Conservation (phyloP, 805 yeast genomes). For the Kodamaea restingae region DNA sequence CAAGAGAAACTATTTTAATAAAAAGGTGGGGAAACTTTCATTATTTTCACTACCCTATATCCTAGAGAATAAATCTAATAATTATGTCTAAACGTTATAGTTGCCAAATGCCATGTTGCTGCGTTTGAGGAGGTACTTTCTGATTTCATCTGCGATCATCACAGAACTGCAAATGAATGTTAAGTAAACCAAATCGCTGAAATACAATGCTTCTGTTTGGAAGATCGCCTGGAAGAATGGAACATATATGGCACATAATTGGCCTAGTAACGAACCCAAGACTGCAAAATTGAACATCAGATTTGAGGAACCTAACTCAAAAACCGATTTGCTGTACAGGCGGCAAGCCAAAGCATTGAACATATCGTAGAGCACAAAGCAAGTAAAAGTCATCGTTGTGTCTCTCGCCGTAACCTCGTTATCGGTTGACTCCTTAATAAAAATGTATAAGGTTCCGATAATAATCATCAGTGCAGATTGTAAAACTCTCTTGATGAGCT, state of each 20-base stretch:
- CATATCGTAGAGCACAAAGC: slow-evolving; percentile 94
- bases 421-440: slow-evolving; percentile 82
- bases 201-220: slow-evolving; percentile 86
- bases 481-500: slow-evolving; percentile 66
- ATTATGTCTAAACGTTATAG: slow-evolving; percentile 2
- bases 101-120: slow-evolving; percentile 4
- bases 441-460: slow-evolving; percentile 82
- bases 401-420: slow-evolving; percentile 85
- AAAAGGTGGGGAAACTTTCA: background rate
- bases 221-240: slow-evolving; percentile 90
- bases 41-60: background rate
- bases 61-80: background rate
- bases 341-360: slow-evolving; percentile 95
- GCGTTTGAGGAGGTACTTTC: slow-evolving; percentile 49
- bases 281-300: slow-evolving; percentile 93
- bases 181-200: slow-evolving; percentile 67
- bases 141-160: slow-evolving; percentile 76
- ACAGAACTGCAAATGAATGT: slow-evolving; percentile 69
- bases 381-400: slow-evolving; percentile 97
- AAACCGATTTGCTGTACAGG: slow-evolving; percentile 77
- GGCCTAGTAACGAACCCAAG: slow-evolving; percentile 82
- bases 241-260: slow-evolving; percentile 86
- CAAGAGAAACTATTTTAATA: too few species aligned
- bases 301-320: slow-evolving; percentile 77
- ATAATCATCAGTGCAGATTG: slow-evolving; percentile 76